Percentiles rank a stretch among this genome's conserved stretches.
phyloP scores from a whole-genome alignment of 176 grass and related monocot species.

The Triticum turgidum region DNA sequence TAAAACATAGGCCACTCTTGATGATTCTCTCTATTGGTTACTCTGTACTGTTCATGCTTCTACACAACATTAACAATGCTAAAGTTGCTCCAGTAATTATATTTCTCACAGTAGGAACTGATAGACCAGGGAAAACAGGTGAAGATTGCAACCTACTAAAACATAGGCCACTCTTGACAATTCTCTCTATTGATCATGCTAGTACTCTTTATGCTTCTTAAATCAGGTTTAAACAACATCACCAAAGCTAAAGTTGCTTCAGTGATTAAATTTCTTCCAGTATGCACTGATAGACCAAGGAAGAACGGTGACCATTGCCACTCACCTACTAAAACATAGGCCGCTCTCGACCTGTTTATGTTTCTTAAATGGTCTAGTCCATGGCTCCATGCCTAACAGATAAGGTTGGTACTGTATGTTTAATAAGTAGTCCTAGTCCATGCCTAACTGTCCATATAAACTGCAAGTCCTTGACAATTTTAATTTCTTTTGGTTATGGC shows the following conservation, averaged over 20 bases:
- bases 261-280: background rate
- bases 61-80: background rate
- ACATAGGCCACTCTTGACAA: background rate
- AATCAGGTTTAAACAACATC: background rate
- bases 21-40: background rate
- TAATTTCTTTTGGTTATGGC: background rate
- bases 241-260: background rate
- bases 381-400: background rate
- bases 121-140: background rate
- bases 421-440: background rate
- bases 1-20: background rate
- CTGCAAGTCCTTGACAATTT: background rate
- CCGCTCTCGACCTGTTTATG: background rate
- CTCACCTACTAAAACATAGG: background rate
- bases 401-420: background rate
- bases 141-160: background rate
- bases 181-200: background rate
- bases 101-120: too few relatives aligned
- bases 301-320: too few relatives aligned
- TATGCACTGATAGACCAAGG: background rate
- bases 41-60: background rate
- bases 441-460: background rate
- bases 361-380: background rate
- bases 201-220: background rate
- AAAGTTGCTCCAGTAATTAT: background rate